A percentile compares a stretch with the other conserved stretches of the same genome.
Conservation (phyloP, 2,329 filamentous ascomycete species). For the Pezicula rhizophila region DNA sequence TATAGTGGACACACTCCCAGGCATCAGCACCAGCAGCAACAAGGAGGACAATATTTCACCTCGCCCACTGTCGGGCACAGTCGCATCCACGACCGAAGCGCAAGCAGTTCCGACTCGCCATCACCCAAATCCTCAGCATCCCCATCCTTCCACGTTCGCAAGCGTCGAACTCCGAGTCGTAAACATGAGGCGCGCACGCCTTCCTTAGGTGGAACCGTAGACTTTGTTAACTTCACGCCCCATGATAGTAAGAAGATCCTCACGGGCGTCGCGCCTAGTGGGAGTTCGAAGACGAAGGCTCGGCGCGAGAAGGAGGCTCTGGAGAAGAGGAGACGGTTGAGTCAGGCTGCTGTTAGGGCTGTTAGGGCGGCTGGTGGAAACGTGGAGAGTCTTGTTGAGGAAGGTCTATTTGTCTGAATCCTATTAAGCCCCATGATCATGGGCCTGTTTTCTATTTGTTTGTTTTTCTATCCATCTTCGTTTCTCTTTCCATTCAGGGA, state of each 20-base stretch:
- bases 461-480: no score
- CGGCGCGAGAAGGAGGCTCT: constrained; percentile 79
- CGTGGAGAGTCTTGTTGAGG: constrained; percentile 44
- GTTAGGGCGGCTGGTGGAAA: constrained; percentile 68
- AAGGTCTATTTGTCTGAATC: constrained; percentile 39
- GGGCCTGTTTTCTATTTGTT: no score
- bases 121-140: constrained; percentile 6
- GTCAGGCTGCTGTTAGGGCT: constrained; percentile 62
- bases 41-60: constrained; percentile 1
- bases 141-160: constrained; percentile 17
- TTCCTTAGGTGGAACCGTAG: constrained; percentile 33
- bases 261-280: constrained; percentile 84
- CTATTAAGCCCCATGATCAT: no score
- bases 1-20: neutral
- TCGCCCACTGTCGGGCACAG: neutral
- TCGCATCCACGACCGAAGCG: constrained; percentile 1
- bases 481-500: no score
- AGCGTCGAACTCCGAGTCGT: constrained; percentile 16
- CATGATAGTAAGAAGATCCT: constrained; percentile 73
- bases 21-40: constrained; percentile 1
- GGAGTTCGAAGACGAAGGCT: constrained; percentile 92
- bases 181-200: constrained; percentile 29
- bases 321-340: constrained; percentile 66
- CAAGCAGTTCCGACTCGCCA: constrained; percentile 12
- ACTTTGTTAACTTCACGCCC: constrained; percentile 89